Conservation (phyloP, 352 stramenopile species). For the Phytopythium cucurbitacearum region DNA sequence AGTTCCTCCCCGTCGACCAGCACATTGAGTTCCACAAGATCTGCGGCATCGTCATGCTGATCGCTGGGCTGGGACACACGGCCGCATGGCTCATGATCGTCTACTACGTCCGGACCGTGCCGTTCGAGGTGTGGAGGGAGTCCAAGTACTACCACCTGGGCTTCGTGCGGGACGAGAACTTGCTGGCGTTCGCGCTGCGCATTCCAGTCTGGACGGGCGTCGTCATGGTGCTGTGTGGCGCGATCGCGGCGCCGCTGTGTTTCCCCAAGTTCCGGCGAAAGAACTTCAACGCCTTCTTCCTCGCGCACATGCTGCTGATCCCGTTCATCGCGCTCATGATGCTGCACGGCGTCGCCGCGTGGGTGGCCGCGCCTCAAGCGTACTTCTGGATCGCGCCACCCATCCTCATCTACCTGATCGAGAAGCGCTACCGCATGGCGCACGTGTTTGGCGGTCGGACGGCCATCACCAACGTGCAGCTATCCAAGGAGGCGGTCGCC, state of each 20-base stretch:
- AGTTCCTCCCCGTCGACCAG: constrained; percentile 20
- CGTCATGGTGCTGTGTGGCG: constrained; percentile 21
- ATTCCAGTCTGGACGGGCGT: constrained; percentile 43
- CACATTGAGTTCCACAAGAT: constrained; percentile 35
- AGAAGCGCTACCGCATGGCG: constrained; percentile 19
- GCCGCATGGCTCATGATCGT: constrained; percentile 29
- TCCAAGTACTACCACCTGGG: constrained; percentile 15
- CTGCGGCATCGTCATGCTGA: constrained; percentile 17
- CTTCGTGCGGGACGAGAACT: constrained; percentile 12
- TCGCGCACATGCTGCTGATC: constrained; percentile 23
- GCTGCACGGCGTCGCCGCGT: constrained; percentile 32
- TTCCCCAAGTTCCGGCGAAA: constrained; percentile 10
- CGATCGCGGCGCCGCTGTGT: constrained; percentile 20
- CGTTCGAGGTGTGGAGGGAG: constrained; percentile 9
- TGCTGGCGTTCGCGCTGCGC: constrained; percentile 6
- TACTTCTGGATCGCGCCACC: constrained; percentile 28
- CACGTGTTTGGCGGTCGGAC: constrained; percentile 48
- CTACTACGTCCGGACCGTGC: constrained; percentile 9
- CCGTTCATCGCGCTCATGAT: constrained; percentile 26
- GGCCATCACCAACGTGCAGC: constrained; percentile 34
- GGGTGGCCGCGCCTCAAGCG: constrained; percentile 25
- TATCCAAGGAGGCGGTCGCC: constrained; percentile 48
- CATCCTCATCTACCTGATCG: constrained; percentile 20
- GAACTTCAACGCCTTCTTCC: constrained; percentile 25
- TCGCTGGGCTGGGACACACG: constrained; percentile 28